Percentiles rank a stretch among this genome's conserved stretches.
Evolutionary conservation across 2,329 filamentous ascomycete genomes (phyloP).

Genomic region (Lachnellula willkommii): DNA sequence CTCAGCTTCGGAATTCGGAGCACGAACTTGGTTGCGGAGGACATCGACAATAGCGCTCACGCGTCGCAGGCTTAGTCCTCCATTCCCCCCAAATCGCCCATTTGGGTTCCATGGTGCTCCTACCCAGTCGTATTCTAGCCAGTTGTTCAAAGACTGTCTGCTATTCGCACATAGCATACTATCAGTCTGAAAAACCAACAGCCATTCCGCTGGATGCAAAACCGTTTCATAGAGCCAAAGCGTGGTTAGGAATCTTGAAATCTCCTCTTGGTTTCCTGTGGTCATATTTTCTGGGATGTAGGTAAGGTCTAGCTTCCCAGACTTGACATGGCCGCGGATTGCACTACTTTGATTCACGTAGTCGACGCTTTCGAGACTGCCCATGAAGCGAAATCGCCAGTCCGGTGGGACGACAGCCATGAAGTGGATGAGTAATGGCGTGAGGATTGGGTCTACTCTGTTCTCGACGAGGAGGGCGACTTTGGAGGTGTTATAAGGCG

Average conservation of each 20-base stretch:
- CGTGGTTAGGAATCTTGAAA: slow-evolving; percentile 48
- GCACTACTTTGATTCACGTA: slow-evolving; percentile 41
- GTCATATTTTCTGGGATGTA: slow-evolving; percentile 49
- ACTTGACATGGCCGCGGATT: slow-evolving; percentile 34
- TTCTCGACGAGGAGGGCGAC: slow-evolving; percentile 52
- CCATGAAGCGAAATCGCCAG: slow-evolving; percentile 54
- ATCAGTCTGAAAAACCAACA: slow-evolving; percentile 53
- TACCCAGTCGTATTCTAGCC: slow-evolving; percentile 33
- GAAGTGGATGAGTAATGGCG: slow-evolving; percentile 51
- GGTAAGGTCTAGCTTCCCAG: slow-evolving; percentile 44
- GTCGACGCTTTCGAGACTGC: slow-evolving; percentile 42
- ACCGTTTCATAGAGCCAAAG: slow-evolving; percentile 47
- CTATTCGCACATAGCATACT: slow-evolving; percentile 51
- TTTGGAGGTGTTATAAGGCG: slow-evolving; percentile 26
- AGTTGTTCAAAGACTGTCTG: slow-evolving; percentile 34
- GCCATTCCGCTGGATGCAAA: slow-evolving; percentile 46
- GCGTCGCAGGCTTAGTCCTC: slow-evolving; percentile 43
- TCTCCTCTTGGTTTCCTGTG: slow-evolving; percentile 45
- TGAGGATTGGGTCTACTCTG: slow-evolving; percentile 44
- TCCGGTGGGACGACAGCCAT: slow-evolving; percentile 51
- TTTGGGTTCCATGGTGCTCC: slow-evolving; percentile 31
- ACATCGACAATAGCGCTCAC: slow-evolving; percentile 50
- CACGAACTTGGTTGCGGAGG: slow-evolving; percentile 43
- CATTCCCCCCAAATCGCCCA: slow-evolving; percentile 31
- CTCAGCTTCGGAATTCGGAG: slow-evolving; percentile 43